Evolutionary conservation across 345 rosid species (phyloP).

Genomic region (Litchi chinensis): DNA sequence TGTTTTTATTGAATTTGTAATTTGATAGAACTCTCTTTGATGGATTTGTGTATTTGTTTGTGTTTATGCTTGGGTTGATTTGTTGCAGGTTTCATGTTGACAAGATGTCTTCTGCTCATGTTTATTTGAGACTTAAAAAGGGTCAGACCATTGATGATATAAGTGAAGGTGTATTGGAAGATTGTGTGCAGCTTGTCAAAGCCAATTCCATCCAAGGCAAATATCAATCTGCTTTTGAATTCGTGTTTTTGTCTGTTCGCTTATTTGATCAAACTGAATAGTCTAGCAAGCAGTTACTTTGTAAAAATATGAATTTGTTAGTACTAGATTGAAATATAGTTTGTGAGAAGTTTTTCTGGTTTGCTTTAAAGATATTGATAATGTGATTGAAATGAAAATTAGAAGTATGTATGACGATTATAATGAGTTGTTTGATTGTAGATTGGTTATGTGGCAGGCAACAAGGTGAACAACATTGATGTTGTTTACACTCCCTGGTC

Average conservation of each 20-base stretch:
- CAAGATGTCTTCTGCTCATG: conserved; percentile 99
- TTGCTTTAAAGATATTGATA: not conserved
- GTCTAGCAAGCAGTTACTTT: not conserved
- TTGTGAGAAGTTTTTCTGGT: not conserved
- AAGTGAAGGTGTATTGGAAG: conserved; percentile 83
- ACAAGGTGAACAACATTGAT: conserved; percentile 90
- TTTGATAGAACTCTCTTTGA: not conserved
- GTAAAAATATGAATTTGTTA: not conserved
- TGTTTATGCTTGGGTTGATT: not conserved
- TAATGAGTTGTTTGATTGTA: not conserved
- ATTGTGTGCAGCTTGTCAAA: conserved; percentile 97
- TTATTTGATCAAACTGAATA: not conserved
- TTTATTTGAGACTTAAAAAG: conserved; percentile 83
- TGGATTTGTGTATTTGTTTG: not conserved
- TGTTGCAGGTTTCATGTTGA: conserved; percentile 93
- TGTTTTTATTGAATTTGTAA: not conserved
- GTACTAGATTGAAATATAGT: not conserved
- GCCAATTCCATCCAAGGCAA: conserved; percentile 97
- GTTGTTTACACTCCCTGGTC: conserved; percentile 98
- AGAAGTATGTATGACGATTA: not conserved
- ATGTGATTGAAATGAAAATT: not conserved
- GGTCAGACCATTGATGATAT: conserved; percentile 89
- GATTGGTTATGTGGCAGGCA: conserved; percentile 52
- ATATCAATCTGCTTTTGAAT: conserved; percentile 1
- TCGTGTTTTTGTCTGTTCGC: not conserved